Conservation (phyloP, 225 moss, liverwort and hornwort genomes). For the Climacium dendroides region DNA sequence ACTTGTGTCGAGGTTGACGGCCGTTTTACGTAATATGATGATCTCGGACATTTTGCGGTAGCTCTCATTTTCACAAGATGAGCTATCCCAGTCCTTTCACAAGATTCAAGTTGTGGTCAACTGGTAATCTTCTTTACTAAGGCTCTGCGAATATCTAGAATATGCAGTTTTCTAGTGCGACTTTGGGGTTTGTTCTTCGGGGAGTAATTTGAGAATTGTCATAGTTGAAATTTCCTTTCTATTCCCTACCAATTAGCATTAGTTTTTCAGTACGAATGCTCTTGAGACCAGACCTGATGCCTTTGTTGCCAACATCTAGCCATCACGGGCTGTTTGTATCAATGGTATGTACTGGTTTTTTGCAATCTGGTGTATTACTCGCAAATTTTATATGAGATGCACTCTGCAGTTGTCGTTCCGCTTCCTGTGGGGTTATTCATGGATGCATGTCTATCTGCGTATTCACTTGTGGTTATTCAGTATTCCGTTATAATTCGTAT, state of each 20-base stretch:
- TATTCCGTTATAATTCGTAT: background rate
- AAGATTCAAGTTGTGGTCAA: background rate
- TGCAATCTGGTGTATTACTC: background rate
- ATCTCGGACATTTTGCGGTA: constrained; percentile 1
- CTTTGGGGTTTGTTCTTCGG: background rate
- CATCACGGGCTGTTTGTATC: background rate
- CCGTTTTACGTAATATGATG: background rate
- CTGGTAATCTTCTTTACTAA: constrained; percentile 6
- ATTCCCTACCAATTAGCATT: background rate
- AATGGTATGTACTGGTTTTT: background rate
- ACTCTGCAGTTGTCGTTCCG: background rate
- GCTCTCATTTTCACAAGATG: constrained; percentile 1
- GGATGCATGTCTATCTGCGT: background rate
- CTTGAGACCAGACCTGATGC: background rate
- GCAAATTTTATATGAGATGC: background rate
- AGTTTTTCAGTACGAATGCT: background rate
- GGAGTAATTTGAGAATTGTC: background rate
- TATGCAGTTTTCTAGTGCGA: background rate
- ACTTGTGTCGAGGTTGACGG: background rate
- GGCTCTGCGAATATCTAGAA: background rate
- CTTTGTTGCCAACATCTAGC: background rate
- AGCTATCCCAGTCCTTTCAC: background rate
- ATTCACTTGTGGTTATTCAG: background rate
- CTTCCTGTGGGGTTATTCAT: background rate
- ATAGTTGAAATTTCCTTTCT: background rate